Percentiles rank a stretch among this genome's conserved stretches.
Conservation (phyloP, 371 early-diverging fungal genomes). For the Lichtheimia ramosa region DNA sequence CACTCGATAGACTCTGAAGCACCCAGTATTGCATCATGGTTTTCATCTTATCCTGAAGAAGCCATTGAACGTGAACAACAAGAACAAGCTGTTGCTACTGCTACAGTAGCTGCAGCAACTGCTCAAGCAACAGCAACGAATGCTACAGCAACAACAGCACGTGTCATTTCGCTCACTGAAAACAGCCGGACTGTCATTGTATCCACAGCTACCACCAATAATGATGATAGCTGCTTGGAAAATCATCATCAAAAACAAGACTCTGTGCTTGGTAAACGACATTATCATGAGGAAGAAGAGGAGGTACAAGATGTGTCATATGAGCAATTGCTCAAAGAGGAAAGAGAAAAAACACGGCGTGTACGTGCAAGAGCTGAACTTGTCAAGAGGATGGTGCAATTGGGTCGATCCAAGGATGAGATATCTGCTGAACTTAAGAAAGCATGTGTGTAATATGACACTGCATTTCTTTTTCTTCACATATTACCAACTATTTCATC, state of each 20-base stretch:
- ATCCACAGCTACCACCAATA: constrained; percentile 14
- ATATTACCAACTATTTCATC: neutral
- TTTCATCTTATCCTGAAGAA: constrained; percentile 5
- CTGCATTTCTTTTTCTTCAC: neutral
- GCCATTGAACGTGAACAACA: constrained; percentile 12
- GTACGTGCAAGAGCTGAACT: constrained; percentile 12
- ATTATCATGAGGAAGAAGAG: constrained; percentile 5
- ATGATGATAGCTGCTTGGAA: neutral
- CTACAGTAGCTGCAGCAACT: constrained; percentile 14
- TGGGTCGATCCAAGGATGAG: constrained; percentile 15
- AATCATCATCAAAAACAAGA: neutral
- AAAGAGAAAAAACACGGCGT: constrained; percentile 16
- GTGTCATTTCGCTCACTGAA: constrained; percentile 12
- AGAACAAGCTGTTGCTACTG: constrained; percentile 15
- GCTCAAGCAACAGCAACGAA: constrained; percentile 12
- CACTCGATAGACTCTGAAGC: constrained; percentile 6
- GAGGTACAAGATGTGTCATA: constrained; percentile 2
- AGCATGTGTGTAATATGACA: neutral
- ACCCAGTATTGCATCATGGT: constrained; percentile 6
- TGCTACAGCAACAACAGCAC: constrained; percentile 15
- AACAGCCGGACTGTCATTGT: constrained; percentile 18
- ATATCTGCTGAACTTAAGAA: constrained; percentile 10
- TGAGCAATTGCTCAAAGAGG: constrained; percentile 5
- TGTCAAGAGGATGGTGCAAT: constrained; percentile 11
- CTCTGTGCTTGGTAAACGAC: constrained; percentile 5